phyloP scores from a whole-genome alignment of 352 stramenopile genomes.

The Pythium periplocum region DNA sequence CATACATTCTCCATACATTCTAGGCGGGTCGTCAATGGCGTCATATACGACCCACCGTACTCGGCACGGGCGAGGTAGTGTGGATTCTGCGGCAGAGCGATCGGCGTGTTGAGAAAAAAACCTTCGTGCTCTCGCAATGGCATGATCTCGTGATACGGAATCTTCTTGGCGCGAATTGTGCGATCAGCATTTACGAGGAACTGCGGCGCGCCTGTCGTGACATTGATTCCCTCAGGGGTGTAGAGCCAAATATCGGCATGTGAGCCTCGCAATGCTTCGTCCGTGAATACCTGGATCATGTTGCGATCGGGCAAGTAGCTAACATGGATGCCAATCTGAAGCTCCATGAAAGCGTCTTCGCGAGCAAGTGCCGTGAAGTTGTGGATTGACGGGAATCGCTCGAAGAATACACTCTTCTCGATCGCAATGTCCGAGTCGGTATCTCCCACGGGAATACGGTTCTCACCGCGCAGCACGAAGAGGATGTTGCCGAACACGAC shows the following conservation, averaged over 20 bases:
- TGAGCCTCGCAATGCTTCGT: constrained; percentile 35
- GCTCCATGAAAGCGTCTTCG: constrained; percentile 38
- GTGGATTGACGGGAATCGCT: constrained; percentile 36
- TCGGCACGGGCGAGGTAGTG: constrained; percentile 56
- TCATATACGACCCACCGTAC: constrained; percentile 70
- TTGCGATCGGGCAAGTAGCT: constrained; percentile 50
- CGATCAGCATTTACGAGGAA: constrained; percentile 72
- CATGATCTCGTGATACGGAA: constrained; percentile 64
- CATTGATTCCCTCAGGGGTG: constrained; percentile 35
- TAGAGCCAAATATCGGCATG: constrained; percentile 83
- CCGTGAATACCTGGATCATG: constrained; percentile 62
- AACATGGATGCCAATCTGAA: constrained; percentile 40
- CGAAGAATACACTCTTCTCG: constrained; percentile 47
- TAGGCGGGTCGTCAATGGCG: constrained; percentile 59
- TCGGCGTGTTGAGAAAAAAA: constrained; percentile 48
- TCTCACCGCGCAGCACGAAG: constrained; percentile 63
- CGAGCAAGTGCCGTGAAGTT: constrained; percentile 49
- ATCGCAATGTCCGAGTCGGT: constrained; percentile 79
- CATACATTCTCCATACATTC: constrained; percentile 79
- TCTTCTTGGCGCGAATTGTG: constrained; percentile 57
- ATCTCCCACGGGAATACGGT: constrained; percentile 61
- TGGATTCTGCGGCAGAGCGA: constrained; percentile 50
- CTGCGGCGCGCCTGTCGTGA: constrained; percentile 17
- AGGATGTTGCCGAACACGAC: constrained; percentile 68
- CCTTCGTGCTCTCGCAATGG: constrained; percentile 32